Conservation (phyloP, 2,329 filamentous ascomycete genomes). For the Fusarium camptoceras region DNA sequence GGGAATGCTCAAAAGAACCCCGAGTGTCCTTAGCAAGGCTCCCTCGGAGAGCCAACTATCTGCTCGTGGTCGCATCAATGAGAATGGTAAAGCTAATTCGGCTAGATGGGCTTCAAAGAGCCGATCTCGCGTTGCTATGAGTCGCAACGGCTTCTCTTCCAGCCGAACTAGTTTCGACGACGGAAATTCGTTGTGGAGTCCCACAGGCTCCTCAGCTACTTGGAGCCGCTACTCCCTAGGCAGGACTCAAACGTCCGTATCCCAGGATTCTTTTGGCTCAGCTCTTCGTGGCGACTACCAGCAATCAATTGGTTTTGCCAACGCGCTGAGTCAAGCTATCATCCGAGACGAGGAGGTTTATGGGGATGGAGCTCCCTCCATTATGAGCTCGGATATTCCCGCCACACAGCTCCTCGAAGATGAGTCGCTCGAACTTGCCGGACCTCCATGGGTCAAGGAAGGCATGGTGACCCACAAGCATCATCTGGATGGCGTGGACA, state of each 20-base stretch:
- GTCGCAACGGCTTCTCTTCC: conserved; percentile 84
- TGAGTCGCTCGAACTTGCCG: conserved; percentile 88
- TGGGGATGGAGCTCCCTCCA: conserved; percentile 59
- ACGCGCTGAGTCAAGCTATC: conserved; percentile 94
- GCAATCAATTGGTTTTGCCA: conserved; percentile 97
- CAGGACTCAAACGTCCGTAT: conserved; percentile 90
- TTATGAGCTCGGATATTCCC: conserved; percentile 70
- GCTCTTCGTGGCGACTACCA: conserved; percentile 85
- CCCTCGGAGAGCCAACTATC: conserved; percentile 84
- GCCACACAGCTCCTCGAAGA: conserved; percentile 83
- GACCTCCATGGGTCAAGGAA: conserved; percentile 98
- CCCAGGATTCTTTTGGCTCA: conserved; percentile 89
- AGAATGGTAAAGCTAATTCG: conserved; percentile 64
- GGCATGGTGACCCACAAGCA: conserved; percentile 97
- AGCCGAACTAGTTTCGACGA: conserved; percentile 96
- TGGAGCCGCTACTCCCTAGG: conserved; percentile 96
- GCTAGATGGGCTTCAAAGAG: conserved; percentile 88
- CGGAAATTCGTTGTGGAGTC: conserved; percentile 89
- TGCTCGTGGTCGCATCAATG: conserved; percentile 75
- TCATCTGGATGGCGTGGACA: conserved; percentile 89
- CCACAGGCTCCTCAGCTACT: conserved; percentile 84
- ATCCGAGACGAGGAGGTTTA: conserved; percentile 84
- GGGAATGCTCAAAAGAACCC: conserved; percentile 82
- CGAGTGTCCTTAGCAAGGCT: conserved; percentile 92
- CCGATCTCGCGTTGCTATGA: conserved; percentile 79